Evolutionary conservation across 805 yeast species (phyloP).

Genomic region (Grigorovia jiainica): DNA sequence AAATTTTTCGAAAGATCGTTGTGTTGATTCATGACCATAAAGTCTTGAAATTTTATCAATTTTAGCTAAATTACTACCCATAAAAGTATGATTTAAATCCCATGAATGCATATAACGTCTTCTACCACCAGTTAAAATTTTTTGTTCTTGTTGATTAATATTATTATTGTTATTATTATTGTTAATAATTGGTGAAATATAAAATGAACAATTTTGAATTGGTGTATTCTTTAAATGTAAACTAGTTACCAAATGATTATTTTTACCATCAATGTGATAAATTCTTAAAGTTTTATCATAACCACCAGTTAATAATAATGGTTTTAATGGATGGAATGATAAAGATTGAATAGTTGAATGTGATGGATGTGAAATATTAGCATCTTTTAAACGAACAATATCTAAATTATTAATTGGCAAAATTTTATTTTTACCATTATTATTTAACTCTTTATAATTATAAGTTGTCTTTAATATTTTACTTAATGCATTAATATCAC

Average conservation of each 20-base stretch:
- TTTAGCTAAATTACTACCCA: slow-evolving; percentile 20
- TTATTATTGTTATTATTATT: too few species aligned
- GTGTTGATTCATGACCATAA: slow-evolving; percentile 85
- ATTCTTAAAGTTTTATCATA: slow-evolving; percentile 81
- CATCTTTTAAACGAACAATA: slow-evolving; percentile 79
- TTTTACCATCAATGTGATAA: slow-evolving; percentile 83
- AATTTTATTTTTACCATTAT: slow-evolving; percentile 37
- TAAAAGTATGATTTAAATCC: slow-evolving; percentile 42
- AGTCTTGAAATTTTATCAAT: slow-evolving; percentile 80
- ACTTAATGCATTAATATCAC: slow-evolving; percentile 34
- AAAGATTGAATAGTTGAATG: slow-evolving; percentile 77
- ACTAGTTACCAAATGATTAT: slow-evolving; percentile 72
- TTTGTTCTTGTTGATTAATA: slow-evolving; percentile 27
- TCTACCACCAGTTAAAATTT: slow-evolving; percentile 78
- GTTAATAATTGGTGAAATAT: slow-evolving; percentile 9
- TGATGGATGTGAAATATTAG: slow-evolving; percentile 60
- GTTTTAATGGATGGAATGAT: slow-evolving; percentile 69
- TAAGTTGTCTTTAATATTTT: slow-evolving; percentile 33
- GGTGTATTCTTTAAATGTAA: slow-evolving; percentile 74
- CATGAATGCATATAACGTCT: slow-evolving; percentile 87
- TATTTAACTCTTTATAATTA: slow-evolving; percentile 32
- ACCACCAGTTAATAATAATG: slow-evolving; percentile 83
- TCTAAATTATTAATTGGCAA: slow-evolving; percentile 65
- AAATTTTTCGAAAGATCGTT: slow-evolving; percentile 81
- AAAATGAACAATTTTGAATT: slow-evolving; percentile 52